Evolutionary conservation across 768 basidiomycete genomes (phyloP).

Genomic region (Hemileccinum rubropunctum): DNA sequence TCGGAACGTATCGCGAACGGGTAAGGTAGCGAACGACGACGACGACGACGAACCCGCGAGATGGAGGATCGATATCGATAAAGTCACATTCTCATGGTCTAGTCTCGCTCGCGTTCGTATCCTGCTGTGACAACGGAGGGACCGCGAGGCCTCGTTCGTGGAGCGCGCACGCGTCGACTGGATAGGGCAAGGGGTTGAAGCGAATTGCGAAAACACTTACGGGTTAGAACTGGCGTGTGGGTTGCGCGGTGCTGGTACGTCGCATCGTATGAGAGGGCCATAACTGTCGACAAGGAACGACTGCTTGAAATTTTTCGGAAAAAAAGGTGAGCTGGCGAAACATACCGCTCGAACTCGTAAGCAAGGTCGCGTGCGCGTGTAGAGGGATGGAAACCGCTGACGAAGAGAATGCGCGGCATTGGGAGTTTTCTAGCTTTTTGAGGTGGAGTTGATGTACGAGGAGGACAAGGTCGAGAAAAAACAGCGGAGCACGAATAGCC

Average conservation of each 20-base stretch:
- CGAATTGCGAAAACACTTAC: constrained; percentile 53
- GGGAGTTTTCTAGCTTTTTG: constrained; percentile 12
- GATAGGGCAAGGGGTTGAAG: constrained; percentile 34
- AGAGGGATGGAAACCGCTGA: constrained; percentile 80
- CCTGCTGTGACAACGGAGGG: constrained; percentile 20
- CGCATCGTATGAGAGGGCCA: constrained; percentile 83
- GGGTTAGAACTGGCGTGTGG: constrained; percentile 71
- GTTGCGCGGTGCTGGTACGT: constrained; percentile 85
- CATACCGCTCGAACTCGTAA: constrained; percentile 82
- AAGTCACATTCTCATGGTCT: constrained; percentile 16
- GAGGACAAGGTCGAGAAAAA: constrained; percentile 24
- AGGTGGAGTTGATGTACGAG: background rate
- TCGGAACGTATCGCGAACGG: constrained; percentile 25
- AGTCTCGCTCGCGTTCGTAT: constrained; percentile 32
- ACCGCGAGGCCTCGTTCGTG: constrained; percentile 27
- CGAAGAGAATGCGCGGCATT: constrained; percentile 85
- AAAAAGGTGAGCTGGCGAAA: constrained; percentile 1
- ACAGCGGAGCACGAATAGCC: constrained; percentile 31
- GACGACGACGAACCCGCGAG: constrained; percentile 31
- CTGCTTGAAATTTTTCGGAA: constrained; percentile 1
- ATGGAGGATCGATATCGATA: constrained; percentile 30
- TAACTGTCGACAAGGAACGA: constrained; percentile 45
- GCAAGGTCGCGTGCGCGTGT: constrained; percentile 84
- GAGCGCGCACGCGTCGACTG: constrained; percentile 39
- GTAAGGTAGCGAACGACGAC: constrained; percentile 22